These are phyloP conservation scores for Oryza coarctata DNA, from an alignment of 176 grass and related monocot species.

Conservation along the genomic window DNA sequence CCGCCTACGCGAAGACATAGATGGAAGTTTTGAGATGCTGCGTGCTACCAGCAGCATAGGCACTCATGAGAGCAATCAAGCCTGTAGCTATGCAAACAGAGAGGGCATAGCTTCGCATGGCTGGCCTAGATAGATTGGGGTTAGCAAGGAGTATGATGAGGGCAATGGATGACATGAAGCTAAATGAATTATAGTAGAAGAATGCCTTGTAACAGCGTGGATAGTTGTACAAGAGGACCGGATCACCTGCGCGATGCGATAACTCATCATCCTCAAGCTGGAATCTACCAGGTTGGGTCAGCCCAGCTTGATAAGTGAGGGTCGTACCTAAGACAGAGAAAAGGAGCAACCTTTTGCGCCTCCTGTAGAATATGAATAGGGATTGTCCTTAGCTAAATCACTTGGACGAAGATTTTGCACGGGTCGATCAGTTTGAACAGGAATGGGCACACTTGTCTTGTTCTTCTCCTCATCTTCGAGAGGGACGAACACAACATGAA, in stretches of 20 bases:
- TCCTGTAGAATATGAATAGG: neutral
- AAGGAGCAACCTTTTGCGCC: slow-evolving; percentile 32
- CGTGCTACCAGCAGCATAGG: slow-evolving; percentile 18
- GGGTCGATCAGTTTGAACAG: no score
- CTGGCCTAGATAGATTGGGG: neutral
- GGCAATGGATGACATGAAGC: slow-evolving; percentile 41
- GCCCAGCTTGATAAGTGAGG: slow-evolving; percentile 42
- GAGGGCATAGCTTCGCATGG: slow-evolving; percentile 11
- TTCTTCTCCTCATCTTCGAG: neutral
- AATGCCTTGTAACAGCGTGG: slow-evolving; percentile 11
- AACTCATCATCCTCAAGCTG: neutral
- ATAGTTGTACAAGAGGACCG: neutral
- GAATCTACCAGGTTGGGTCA: slow-evolving; percentile 24
- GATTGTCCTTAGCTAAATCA: no score
- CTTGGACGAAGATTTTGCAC: no score
- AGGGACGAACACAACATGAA: slow-evolving; percentile 26
- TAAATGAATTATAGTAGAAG: slow-evolving; percentile 42
- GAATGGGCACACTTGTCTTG: neutral
- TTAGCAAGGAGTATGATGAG: slow-evolving; percentile 34
- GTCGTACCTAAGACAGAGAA: slow-evolving; percentile 33
- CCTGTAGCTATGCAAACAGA: neutral
- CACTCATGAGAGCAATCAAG: slow-evolving; percentile 9
- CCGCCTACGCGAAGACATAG: neutral
- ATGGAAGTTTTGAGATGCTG: neutral
- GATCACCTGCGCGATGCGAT: neutral